Evolutionary conservation across 2,329 filamentous ascomycete genomes (phyloP).

Genomic region (Fusarium sp.): DNA sequence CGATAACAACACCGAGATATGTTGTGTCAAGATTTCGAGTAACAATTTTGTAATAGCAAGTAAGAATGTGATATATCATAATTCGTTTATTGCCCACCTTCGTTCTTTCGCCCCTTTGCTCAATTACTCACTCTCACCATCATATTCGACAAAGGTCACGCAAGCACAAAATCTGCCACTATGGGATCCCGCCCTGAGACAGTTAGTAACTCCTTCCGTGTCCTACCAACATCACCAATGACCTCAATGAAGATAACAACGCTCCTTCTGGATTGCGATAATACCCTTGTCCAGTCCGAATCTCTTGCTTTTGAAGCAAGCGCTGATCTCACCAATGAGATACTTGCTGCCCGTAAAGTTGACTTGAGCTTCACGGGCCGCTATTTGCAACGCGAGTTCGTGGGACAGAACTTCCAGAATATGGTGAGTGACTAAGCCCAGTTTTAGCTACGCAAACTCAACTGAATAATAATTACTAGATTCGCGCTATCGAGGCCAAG

Average conservation of each 20-base stretch:
- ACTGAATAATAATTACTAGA: not conserved
- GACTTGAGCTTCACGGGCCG: not conserved
- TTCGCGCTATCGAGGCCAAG: not conserved
- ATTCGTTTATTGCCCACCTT: too few species aligned
- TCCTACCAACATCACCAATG: rapidly evolving
- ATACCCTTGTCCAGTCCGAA: not conserved
- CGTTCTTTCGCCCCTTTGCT: too few species aligned
- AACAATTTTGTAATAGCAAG: not conserved
- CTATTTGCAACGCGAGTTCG: not conserved
- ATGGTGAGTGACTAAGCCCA: not conserved
- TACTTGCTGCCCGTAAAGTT: not conserved
- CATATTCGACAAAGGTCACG: too few species aligned
- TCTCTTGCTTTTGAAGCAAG: not conserved
- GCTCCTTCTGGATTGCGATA: not conserved
- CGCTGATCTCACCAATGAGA: not conserved
- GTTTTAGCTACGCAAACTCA: too few species aligned
- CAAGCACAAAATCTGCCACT: not conserved
- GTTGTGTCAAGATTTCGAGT: not conserved
- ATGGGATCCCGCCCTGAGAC: not conserved
- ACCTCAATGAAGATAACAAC: not conserved
- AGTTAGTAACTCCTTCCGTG: not conserved
- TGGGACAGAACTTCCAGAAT: not conserved
- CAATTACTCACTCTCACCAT: too few species aligned
- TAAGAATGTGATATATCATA: not conserved
- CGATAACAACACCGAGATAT: too few species aligned